These are phyloP conservation scores for Phaeomoniella chlamydospora DNA, from an alignment of 2,329 filamentous ascomycete genomes.

Conservation along the genomic window DNA sequence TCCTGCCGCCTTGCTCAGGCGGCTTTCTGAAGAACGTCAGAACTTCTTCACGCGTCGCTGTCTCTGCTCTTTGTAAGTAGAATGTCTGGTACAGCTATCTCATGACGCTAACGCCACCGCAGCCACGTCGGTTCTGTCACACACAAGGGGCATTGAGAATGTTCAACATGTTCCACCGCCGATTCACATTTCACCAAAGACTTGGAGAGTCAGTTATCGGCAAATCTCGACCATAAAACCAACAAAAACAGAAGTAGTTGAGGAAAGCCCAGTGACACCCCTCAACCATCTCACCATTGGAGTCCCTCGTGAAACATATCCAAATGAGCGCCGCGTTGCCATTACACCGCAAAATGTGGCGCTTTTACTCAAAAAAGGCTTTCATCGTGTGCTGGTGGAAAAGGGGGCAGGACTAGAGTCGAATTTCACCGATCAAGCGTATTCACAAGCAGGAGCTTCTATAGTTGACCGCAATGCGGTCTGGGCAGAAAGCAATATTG, in stretches of 20 bases:
- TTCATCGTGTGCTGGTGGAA: conserved; percentile 62
- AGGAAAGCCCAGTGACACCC: conserved; percentile 25
- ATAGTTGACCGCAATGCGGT: conserved; percentile 55
- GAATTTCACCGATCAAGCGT: conserved; percentile 64
- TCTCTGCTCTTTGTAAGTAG: no score
- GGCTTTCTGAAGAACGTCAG: neutral
- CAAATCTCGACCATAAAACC: no score
- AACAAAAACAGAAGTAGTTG: neutral
- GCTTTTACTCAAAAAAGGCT: conserved; percentile 74
- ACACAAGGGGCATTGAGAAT: no score
- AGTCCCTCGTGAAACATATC: conserved; percentile 64
- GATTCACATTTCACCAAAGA: no score
- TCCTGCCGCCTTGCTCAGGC: neutral
- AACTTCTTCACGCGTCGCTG: no score
- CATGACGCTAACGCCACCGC: neutral
- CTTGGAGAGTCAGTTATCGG: no score
- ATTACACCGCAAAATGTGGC: conserved; percentile 74
- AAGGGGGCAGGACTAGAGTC: conserved; percentile 64
- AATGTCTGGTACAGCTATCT: no score
- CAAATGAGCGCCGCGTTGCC: conserved; percentile 68
- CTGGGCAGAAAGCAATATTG: conserved; percentile 62
- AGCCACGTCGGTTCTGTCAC: no score
- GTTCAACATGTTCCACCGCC: no score
- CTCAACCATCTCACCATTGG: conserved; percentile 64
- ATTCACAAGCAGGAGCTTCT: conserved; percentile 63